A percentile compares a stretch with the other conserved stretches of the same genome.
phyloP scores from a whole-genome alignment of 805 yeast species.

The Yarrowia sp. region DNA sequence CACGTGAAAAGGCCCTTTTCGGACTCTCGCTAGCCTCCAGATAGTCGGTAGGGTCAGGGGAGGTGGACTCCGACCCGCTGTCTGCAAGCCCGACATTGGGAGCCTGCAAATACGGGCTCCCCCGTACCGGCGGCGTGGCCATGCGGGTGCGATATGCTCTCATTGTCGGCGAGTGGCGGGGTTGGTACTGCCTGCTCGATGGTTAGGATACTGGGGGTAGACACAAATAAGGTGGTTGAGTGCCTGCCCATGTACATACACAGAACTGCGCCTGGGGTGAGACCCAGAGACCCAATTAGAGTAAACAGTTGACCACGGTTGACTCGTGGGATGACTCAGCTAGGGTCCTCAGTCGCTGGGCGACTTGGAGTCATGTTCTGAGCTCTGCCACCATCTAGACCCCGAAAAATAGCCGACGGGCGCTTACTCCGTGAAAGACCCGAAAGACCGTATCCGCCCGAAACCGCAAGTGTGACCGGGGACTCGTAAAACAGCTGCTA shows the following conservation, averaged over 20 bases:
- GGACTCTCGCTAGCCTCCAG: not conserved
- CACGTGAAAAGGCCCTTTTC: not conserved
- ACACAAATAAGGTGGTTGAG: not conserved
- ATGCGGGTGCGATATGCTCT: conserved; percentile 16
- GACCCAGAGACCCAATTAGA: too few relatives aligned
- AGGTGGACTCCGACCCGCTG: not conserved
- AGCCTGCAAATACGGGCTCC: not conserved
- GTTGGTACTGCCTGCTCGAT: too few relatives aligned
- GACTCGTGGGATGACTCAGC: too few relatives aligned
- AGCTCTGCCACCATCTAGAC: not conserved
- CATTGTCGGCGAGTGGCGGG: not conserved
- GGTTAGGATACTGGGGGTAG: too few relatives aligned
- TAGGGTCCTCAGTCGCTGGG: too few relatives aligned
- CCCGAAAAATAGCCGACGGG: not conserved
- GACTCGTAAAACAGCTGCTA: not conserved
- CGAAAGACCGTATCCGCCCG: not conserved
- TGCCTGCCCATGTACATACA: too few relatives aligned
- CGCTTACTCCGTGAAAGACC: not conserved
- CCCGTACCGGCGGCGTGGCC: not conserved
- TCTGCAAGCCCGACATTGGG: too few relatives aligned
- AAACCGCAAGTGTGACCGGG: not conserved
- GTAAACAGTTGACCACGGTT: too few relatives aligned
- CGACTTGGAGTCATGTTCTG: not conserved
- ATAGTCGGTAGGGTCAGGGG: not conserved
- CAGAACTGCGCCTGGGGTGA: too few relatives aligned